phyloP scores from a whole-genome alignment of 371 early-diverging fungal genomes.

The Homolaphlyctis polyrhiza region DNA sequence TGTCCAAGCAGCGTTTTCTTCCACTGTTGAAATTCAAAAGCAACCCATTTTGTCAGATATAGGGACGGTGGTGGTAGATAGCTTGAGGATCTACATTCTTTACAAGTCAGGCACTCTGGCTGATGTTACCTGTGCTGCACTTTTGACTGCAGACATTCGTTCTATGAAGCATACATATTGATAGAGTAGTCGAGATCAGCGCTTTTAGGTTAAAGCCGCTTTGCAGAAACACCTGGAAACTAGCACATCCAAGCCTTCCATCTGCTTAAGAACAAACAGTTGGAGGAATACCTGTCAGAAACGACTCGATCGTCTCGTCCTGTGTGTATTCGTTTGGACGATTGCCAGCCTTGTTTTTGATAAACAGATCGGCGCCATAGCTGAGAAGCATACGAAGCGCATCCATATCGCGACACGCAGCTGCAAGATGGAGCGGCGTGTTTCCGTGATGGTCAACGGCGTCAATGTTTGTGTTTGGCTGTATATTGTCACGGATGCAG shows the following conservation, averaged over 20 bases:
- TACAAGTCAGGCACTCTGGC: constrained; percentile 1
- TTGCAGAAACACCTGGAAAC: too few species aligned
- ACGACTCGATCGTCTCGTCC: background rate
- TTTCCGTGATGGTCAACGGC: constrained; percentile 14
- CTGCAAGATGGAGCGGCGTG: constrained; percentile 21
- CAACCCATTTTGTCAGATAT: background rate
- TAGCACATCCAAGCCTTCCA: too few species aligned
- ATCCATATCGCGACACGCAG: constrained; percentile 10
- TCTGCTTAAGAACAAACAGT: too few species aligned
- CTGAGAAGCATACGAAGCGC: constrained; percentile 10
- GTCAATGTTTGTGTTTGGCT: constrained; percentile 14
- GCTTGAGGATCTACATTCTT: background rate
- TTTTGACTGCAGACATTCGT: background rate
- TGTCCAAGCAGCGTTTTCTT: constrained; percentile 14
- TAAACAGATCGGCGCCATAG: constrained; percentile 13
- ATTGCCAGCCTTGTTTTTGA: constrained; percentile 14
- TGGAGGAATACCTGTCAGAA: too few species aligned
- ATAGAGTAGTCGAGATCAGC: too few species aligned
- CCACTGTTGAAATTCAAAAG: background rate
- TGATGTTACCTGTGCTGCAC: background rate
- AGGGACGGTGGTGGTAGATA: background rate
- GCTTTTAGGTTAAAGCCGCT: too few species aligned
- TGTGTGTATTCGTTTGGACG: constrained; percentile 16
- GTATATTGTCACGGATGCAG: too few species aligned
- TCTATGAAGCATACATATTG: too few species aligned